phyloP scores from a whole-genome alignment of 2,329 filamentous ascomycete species.

The Graphiopsis chlorocephala region DNA sequence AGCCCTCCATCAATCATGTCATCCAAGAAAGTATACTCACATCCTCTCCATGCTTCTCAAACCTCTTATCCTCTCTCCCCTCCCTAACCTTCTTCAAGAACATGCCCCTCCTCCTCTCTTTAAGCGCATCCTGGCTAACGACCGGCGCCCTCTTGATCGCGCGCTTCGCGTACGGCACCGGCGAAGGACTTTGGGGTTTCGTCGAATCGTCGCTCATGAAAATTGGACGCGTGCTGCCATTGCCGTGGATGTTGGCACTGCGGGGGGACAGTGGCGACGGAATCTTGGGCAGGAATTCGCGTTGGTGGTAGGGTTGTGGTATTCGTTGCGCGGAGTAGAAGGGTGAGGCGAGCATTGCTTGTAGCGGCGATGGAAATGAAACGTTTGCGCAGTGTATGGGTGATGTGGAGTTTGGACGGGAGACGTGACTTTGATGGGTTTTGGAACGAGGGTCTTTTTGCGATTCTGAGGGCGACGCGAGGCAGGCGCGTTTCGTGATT shows the following conservation, averaged over 20 bases:
- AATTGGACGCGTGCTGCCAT: slow-evolving; percentile 23
- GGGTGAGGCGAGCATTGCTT: slow-evolving; percentile 10
- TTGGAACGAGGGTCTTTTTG: neutral
- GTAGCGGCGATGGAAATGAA: too few species aligned
- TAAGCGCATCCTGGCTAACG: slow-evolving; percentile 57
- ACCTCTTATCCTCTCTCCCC: slow-evolving; percentile 45
- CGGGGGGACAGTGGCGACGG: slow-evolving; percentile 47
- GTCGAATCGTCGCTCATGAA: slow-evolving; percentile 21
- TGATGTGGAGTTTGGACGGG: neutral
- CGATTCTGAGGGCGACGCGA: neutral
- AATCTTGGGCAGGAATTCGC: slow-evolving; percentile 28
- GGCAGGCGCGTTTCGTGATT: neutral
- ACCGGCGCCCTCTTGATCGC: slow-evolving; percentile 62
- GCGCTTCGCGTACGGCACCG: slow-evolving; percentile 36
- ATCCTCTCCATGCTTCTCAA: slow-evolving; percentile 47
- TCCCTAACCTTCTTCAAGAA: slow-evolving; percentile 62
- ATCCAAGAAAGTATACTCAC: slow-evolving; percentile 28
- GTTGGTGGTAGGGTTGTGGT: slow-evolving; percentile 2
- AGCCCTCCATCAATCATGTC: neutral
- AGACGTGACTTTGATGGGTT: neutral
- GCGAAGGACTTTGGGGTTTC: neutral
- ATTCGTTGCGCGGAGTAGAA: neutral
- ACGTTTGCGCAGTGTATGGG: neutral
- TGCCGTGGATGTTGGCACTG: slow-evolving; percentile 35
- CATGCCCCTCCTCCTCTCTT: slow-evolving; percentile 62